Evolutionary conservation across 352 stramenopile genomes (phyloP).

Genomic region (Pythium vanterpoolii): DNA sequence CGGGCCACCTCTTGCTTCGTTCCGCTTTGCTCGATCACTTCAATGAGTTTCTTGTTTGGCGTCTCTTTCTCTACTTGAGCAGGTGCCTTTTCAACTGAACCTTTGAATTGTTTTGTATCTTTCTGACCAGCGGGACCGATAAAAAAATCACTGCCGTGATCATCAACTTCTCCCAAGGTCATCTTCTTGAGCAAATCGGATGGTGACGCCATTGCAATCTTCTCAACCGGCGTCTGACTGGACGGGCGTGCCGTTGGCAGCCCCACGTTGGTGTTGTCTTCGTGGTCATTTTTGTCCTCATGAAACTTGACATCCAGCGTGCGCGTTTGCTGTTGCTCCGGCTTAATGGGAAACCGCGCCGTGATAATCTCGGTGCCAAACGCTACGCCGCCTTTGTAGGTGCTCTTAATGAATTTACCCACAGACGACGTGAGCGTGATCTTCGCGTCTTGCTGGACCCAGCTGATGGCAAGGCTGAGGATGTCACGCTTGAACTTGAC

Average conservation of each 20-base stretch:
- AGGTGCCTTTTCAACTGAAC: neutral
- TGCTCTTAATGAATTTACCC: constrained; percentile 83
- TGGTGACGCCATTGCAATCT: constrained; percentile 38
- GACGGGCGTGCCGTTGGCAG: neutral
- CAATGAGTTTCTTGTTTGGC: constrained; percentile 40
- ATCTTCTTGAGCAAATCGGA: constrained; percentile 61
- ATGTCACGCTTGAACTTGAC: constrained; percentile 77
- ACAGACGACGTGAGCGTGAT: constrained; percentile 25
- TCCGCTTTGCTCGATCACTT: constrained; percentile 31
- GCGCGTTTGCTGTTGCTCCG: constrained; percentile 24
- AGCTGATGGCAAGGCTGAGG: constrained; percentile 75
- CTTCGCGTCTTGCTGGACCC: constrained; percentile 66
- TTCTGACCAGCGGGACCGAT: constrained; percentile 14
- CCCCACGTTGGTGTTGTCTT: neutral
- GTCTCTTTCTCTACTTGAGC: constrained; percentile 1
- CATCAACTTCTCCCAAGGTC: constrained; percentile 17
- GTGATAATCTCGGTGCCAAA: constrained; percentile 65
- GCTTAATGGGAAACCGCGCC: constrained; percentile 69
- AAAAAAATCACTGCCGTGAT: constrained; percentile 6
- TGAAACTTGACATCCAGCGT: constrained; percentile 18
- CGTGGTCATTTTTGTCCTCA: constrained; percentile 8
- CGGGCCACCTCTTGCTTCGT: neutral
- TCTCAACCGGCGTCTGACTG: neutral
- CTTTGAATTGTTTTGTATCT: neutral
- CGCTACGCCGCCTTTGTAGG: constrained; percentile 72